phyloP scores from a whole-genome alignment of 306 rosid species.

The Vigna angularis region DNA sequence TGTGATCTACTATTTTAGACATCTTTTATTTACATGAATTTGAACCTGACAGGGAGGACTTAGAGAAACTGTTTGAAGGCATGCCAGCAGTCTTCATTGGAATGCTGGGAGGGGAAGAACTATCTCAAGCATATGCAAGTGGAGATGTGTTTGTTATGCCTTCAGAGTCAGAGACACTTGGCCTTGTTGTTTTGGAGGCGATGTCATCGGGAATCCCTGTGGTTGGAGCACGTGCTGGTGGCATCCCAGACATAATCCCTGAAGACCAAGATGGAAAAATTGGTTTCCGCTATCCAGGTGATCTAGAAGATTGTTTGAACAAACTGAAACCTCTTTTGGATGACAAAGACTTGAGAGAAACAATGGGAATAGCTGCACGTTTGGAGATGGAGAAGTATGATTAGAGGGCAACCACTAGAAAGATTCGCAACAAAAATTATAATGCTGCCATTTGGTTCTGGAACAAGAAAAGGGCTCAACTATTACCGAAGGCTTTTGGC shows the following conservation, averaged over 20 bases:
- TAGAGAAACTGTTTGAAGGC: slow-evolving; percentile 83
- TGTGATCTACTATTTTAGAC: not conserved
- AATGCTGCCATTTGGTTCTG: slow-evolving; percentile 96
- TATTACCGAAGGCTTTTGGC: slow-evolving; percentile 7
- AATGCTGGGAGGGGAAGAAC: slow-evolving; percentile 93
- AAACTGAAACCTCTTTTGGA: slow-evolving; percentile 74
- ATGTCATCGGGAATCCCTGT: slow-evolving; percentile 96
- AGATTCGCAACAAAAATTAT: slow-evolving; percentile 85
- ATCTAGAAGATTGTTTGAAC: slow-evolving; percentile 83
- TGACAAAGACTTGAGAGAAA: slow-evolving; percentile 74
- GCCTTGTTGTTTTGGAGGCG: slow-evolving; percentile 92
- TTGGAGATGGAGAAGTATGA: slow-evolving; percentile 90
- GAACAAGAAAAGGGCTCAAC: slow-evolving; percentile 90
- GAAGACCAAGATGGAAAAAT: slow-evolving; percentile 84
- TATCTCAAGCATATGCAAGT: slow-evolving; percentile 93
- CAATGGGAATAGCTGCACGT: slow-evolving; percentile 81
- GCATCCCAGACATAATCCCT: slow-evolving; percentile 91
- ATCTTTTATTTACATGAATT: slow-evolving; percentile 9
- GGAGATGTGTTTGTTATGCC: slow-evolving; percentile 97
- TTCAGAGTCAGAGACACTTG: slow-evolving; percentile 95
- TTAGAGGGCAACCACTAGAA: slow-evolving; percentile 89
- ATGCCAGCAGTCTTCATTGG: slow-evolving; percentile 98
- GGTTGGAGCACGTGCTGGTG: slow-evolving; percentile 95
- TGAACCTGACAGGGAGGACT: slow-evolving; percentile 72
- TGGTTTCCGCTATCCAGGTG: slow-evolving; percentile 79